Conservation (phyloP, 164 flowering plant genomes). For the Protea cynaroides region DNA sequence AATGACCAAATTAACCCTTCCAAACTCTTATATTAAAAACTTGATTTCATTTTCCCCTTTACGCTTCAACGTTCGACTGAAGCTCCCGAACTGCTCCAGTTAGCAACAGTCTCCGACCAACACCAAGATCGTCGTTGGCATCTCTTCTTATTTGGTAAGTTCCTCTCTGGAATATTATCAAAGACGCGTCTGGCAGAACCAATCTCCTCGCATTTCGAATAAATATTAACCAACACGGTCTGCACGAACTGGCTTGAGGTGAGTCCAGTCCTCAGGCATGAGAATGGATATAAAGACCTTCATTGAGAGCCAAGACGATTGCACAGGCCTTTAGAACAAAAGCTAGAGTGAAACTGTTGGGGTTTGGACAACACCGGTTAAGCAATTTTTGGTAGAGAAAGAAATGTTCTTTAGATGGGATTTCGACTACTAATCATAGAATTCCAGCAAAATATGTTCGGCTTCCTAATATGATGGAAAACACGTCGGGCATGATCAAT, state of each 20-base stretch:
- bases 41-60: too few species aligned
- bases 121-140: too few species aligned
- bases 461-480: slow-evolving; percentile 25
- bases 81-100: too few species aligned
- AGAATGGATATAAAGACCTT: slow-evolving; percentile 49
- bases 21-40: too few species aligned
- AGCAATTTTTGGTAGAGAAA: slow-evolving; percentile 30
- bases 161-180: slow-evolving; percentile 43
- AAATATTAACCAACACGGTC: slow-evolving; percentile 34
- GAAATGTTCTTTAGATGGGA: slow-evolving; percentile 37
- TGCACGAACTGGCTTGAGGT: slow-evolving; percentile 32
- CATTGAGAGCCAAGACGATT: slow-evolving; percentile 20
- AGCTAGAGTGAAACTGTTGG: slow-evolving; percentile 45
- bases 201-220: slow-evolving; percentile 38
- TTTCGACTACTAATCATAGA: slow-evolving; percentile 29
- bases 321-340: slow-evolving; percentile 52
- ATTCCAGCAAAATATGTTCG: slow-evolving; percentile 34
- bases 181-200: slow-evolving; percentile 25
- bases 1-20: too few species aligned
- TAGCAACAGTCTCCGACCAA: too few species aligned
- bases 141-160: too few species aligned
- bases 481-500: slow-evolving; percentile 26
- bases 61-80: too few species aligned
- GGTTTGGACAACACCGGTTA: slow-evolving; percentile 18
- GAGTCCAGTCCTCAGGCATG: slow-evolving; percentile 29